Evolutionary conservation across 2,329 filamentous ascomycete species (phyloP), one percentile per base, ranked within the genome.

Genomic region (Zymoseptoria ardabiliae): DNA sequence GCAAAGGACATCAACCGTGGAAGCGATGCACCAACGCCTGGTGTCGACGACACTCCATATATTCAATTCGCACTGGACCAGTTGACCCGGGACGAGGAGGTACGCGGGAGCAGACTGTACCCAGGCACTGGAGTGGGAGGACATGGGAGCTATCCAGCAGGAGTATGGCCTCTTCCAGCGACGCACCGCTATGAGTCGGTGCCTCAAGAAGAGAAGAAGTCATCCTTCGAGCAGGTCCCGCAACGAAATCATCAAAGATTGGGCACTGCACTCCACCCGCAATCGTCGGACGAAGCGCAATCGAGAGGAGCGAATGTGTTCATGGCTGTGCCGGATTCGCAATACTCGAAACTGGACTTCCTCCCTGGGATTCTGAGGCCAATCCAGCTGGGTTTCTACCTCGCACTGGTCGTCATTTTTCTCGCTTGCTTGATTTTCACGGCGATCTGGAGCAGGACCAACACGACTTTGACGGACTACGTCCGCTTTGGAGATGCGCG

Each of bases 41-140:
- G 87, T 9, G 79, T 91, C 48, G 91, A 96, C 69, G 89, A 96
- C 69, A 88, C 86, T 8, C 91, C 91, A 0, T 96, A 92, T 73
- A 90, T 97, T 63, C 88, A 88, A 64, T 95, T 94, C 72, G 92
- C 93, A 49, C 85, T 97, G 63, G 89, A 96, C 64, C 90, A 93
- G 63, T 78, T 97, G 66, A 95, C 91, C 5, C 81, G 88, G 53
- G 84, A 89, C 68, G 86, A 86, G 59, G 85, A 89, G 61, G 79
- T 85, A 5, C 75, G 78, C 59, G 80, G 81, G 9, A 77, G 81
- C 58, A 77, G 79, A 57, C 76, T 82, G 65, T 79, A 83, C 56
- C 80, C 57, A 45, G 59, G 60, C 49, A 58, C 58, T 20, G 65
- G 58, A n/a, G 58, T 60, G 41, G 65, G 63, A n/a, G 53, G 61